phyloP scores from a whole-genome alignment of 2,329 filamentous ascomycete genomes.

The Colletotrichum filicis region DNA sequence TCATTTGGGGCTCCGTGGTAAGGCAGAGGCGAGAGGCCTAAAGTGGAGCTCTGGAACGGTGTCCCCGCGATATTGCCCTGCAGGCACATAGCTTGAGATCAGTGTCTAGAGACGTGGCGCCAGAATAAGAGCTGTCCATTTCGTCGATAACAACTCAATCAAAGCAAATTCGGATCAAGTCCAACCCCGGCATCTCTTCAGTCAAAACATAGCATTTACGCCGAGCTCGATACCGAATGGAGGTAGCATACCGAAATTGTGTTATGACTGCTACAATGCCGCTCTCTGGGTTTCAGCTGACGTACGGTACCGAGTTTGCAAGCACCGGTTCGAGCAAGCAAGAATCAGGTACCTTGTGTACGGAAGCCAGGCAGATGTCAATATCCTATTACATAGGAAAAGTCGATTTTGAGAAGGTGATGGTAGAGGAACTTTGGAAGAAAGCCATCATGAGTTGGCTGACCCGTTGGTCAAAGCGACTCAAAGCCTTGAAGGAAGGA shows the following conservation, averaged over 20 bases:
- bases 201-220: slow-evolving; percentile 44
- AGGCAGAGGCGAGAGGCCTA: neutral
- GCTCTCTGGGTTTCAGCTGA: slow-evolving; percentile 4
- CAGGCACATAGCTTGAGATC: slow-evolving; percentile 46
- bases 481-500: neutral
- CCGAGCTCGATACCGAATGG: slow-evolving; percentile 46
- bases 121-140: slow-evolving; percentile 45
- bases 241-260: slow-evolving; percentile 43
- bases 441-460: neutral
- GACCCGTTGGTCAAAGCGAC: neutral
- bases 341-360: slow-evolving; percentile 3
- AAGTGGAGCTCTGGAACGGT: neutral
- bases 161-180: slow-evolving; percentile 42
- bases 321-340: slow-evolving; percentile 13
- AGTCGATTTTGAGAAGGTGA: slow-evolving; percentile 17
- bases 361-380: neutral
- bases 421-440: slow-evolving; percentile 5
- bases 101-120: slow-evolving; percentile 45
- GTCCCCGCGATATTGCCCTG: slow-evolving; percentile 47
- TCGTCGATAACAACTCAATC: slow-evolving; percentile 43
- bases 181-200: slow-evolving; percentile 39
- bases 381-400: slow-evolving; percentile 12
- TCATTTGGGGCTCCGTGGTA: slow-evolving; percentile 33
- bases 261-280: slow-evolving; percentile 32
- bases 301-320: slow-evolving; percentile 1